phyloP scores from a whole-genome alignment of 73 alveolate genomes.

The Tetrahymena elliotti region DNA sequence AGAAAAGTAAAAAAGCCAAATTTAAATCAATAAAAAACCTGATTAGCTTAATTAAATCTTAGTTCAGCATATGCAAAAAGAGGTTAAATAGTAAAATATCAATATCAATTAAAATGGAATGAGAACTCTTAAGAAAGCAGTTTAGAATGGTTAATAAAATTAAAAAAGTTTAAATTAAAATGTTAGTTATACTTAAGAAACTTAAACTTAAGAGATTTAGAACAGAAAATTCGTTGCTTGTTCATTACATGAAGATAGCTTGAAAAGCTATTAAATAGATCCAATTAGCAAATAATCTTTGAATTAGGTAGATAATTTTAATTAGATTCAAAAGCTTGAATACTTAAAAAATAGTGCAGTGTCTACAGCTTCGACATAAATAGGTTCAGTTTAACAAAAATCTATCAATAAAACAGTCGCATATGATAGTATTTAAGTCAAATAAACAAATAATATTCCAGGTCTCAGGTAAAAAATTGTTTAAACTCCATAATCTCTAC shows the following conservation, averaged over 20 bases:
- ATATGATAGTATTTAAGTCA: neutral
- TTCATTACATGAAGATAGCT: neutral
- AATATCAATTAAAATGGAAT: neutral
- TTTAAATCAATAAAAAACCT: neutral
- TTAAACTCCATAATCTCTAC: neutral
- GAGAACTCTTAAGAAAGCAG: neutral
- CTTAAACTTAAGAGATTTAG: neutral
- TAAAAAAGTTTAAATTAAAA: too few relatives aligned
- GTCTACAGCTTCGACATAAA: neutral
- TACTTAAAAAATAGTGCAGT: neutral
- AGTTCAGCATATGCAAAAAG: neutral
- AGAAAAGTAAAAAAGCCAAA: neutral
- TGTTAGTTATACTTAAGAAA: neutral
- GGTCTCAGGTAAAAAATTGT: neutral
- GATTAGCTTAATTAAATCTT: neutral
- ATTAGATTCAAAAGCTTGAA: neutral
- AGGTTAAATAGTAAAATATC: neutral
- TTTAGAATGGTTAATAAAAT: neutral
- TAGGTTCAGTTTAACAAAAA: neutral
- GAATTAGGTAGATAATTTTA: neutral
- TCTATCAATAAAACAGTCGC: neutral
- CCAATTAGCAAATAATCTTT: neutral
- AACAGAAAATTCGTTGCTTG: neutral
- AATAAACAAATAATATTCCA: neutral
- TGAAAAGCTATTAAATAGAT: neutral